Percentiles rank a stretch among this genome's conserved stretches.
phyloP scores from a whole-genome alignment of 169 alveolate genomes.

The Eimeria acervulina region DNA sequence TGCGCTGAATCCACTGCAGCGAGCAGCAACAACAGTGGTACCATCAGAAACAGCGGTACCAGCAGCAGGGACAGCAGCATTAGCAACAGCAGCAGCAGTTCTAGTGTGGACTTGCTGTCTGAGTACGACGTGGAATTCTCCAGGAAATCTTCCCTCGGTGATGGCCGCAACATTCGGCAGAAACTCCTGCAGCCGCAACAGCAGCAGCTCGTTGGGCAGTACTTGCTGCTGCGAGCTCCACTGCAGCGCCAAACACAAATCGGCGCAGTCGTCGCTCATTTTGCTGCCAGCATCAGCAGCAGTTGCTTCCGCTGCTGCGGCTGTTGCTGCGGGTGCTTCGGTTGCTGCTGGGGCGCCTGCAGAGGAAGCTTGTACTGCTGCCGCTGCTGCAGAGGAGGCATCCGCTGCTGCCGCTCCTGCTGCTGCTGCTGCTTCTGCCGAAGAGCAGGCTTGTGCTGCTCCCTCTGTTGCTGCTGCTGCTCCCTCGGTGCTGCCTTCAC shows the following conservation, averaged over 20 bases:
- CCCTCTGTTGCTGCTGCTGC: constrained; percentile 50
- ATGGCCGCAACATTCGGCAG: constrained; percentile 69
- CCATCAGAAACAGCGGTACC: not conserved
- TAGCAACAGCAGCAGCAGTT: constrained; percentile 10
- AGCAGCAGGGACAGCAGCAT: not conserved
- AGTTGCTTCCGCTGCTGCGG: not conserved
- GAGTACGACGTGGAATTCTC: constrained; percentile 74
- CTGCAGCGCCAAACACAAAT: constrained; percentile 44
- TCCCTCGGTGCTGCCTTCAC: not conserved
- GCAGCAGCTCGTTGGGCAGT: constrained; percentile 41
- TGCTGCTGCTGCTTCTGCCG: not conserved
- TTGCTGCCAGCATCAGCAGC: not conserved
- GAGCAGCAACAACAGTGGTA: not conserved
- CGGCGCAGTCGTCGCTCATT: not conserved
- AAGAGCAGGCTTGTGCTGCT: not conserved
- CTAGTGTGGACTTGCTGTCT: constrained; percentile 20
- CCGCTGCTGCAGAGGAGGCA: not conserved
- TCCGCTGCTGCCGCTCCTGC: not conserved
- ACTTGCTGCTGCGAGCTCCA: not conserved
- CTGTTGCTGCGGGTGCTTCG: not conserved
- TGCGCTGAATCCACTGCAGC: not conserved
- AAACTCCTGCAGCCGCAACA: constrained; percentile 1
- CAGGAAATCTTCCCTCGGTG: constrained; percentile 58
- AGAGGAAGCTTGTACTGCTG: not conserved
- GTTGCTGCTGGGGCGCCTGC: not conserved